Evolutionary conservation across 2,329 filamentous ascomycete genomes (phyloP).

Genomic region (Colletotrichum eremochloae): DNA sequence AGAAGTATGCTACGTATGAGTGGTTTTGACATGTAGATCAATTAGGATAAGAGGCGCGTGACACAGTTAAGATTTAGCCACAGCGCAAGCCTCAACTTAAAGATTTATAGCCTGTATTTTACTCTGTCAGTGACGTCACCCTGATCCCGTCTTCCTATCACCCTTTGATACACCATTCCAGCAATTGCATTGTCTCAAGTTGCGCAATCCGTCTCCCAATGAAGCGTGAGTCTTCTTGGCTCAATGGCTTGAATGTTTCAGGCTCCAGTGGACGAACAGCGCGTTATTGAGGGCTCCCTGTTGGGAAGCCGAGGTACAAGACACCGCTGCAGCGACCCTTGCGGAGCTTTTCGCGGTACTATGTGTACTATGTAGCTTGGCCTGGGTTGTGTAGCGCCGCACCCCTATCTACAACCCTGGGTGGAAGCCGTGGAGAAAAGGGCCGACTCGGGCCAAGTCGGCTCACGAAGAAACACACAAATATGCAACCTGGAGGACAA

Average conservation of each 20-base stretch:
- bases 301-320: background rate
- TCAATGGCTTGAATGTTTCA: background rate
- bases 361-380: background rate
- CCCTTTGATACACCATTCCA: background rate
- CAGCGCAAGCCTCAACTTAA: background rate
- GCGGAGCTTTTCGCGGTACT: background rate
- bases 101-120: too few relatives aligned
- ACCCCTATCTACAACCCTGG: background rate
- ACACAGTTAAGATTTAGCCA: background rate
- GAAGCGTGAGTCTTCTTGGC: background rate
- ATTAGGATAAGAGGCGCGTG: background rate
- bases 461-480: background rate
- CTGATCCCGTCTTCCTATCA: background rate
- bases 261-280: background rate
- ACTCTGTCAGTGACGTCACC: background rate
- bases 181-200: background rate
- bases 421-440: slow-evolving; percentile 20
- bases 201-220: background rate
- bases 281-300: too few relatives aligned
- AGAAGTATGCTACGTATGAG: background rate
- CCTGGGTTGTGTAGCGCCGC: background rate
- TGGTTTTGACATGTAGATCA: too few relatives aligned
- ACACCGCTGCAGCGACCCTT: background rate
- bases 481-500: too few relatives aligned
- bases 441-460: slow-evolving; percentile 19